Percentiles rank a stretch among this genome's conserved stretches.
phyloP scores from a whole-genome alignment of 176 grass and related monocot genomes.

The Zizania latifolia region DNA sequence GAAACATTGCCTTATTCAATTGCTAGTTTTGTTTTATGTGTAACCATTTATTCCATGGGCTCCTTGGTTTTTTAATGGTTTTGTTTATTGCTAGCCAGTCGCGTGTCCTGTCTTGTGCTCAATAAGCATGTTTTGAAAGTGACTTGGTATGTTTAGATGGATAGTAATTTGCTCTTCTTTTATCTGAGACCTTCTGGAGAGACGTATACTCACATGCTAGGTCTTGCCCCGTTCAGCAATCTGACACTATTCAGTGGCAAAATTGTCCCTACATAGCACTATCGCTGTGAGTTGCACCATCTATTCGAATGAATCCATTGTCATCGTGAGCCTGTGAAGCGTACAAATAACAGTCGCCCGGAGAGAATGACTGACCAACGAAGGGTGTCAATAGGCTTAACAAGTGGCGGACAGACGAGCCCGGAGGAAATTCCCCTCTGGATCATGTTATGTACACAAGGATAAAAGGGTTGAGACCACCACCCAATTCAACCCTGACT shows the following conservation, averaged over 20 bases:
- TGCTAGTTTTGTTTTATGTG: not conserved
- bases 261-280: not conserved
- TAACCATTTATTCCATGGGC: not conserved
- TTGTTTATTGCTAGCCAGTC: not conserved
- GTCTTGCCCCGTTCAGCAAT: too few relatives aligned
- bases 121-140: too few relatives aligned
- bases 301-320: not conserved
- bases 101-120: too few relatives aligned
- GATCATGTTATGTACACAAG: not conserved
- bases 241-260: not conserved
- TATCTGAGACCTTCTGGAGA: not conserved
- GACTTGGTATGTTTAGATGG: not conserved
- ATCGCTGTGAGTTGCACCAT: too few relatives aligned
- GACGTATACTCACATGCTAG: too few relatives aligned
- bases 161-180: not conserved
- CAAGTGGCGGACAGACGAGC: not conserved
- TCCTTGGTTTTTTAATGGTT: not conserved
- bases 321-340: not conserved
- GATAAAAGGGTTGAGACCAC: not conserved
- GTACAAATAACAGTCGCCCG: too few relatives aligned
- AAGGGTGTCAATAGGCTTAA: not conserved
- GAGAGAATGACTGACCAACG: too few relatives aligned
- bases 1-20: not conserved
- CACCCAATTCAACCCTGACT: too few relatives aligned
- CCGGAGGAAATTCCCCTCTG: too few relatives aligned